Conservation (phyloP, 2,329 filamentous ascomycete genomes). For the Trichoderma harzianum region DNA sequence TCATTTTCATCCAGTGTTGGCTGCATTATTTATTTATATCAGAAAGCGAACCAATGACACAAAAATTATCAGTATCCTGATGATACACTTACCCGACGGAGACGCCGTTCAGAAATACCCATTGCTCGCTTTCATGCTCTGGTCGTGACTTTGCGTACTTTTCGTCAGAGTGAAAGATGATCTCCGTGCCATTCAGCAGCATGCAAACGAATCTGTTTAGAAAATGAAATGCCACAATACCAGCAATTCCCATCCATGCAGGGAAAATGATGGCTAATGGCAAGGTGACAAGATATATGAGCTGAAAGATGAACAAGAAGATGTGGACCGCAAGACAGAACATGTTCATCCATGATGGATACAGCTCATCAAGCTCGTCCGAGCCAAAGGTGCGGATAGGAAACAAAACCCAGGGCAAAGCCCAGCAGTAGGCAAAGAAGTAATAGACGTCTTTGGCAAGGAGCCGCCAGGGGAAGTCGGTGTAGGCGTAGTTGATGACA, state of each 20-base stretch:
- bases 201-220: slow-evolving; percentile 51
- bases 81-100: slow-evolving; percentile 50
- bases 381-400: slow-evolving; percentile 53
- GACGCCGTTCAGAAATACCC: slow-evolving; percentile 79
- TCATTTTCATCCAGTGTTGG: slow-evolving; percentile 65
- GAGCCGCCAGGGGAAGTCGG: slow-evolving; percentile 51
- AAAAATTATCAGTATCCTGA: background rate
- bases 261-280: slow-evolving; percentile 48
- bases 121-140: slow-evolving; percentile 62
- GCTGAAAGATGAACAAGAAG: slow-evolving; percentile 57
- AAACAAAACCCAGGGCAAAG: slow-evolving; percentile 58
- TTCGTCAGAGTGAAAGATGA: slow-evolving; percentile 50
- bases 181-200: slow-evolving; percentile 48
- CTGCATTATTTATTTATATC: slow-evolving; percentile 31
- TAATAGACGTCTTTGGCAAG: slow-evolving; percentile 52
- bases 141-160: slow-evolving; percentile 48
- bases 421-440: slow-evolving; percentile 54
- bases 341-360: slow-evolving; percentile 54
- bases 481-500: slow-evolving; percentile 61
- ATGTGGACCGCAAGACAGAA: slow-evolving; percentile 56
- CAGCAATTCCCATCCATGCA: slow-evolving; percentile 44
- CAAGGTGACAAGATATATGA: slow-evolving; percentile 56
- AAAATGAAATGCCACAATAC: slow-evolving; percentile 42
- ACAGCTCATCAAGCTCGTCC: slow-evolving; percentile 60
- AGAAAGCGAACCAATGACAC: background rate